Percentiles rank a stretch among this genome's conserved stretches.
Evolutionary conservation across 2,329 filamentous ascomycete species (phyloP).

Genomic region (Colletotrichum camelliae): DNA sequence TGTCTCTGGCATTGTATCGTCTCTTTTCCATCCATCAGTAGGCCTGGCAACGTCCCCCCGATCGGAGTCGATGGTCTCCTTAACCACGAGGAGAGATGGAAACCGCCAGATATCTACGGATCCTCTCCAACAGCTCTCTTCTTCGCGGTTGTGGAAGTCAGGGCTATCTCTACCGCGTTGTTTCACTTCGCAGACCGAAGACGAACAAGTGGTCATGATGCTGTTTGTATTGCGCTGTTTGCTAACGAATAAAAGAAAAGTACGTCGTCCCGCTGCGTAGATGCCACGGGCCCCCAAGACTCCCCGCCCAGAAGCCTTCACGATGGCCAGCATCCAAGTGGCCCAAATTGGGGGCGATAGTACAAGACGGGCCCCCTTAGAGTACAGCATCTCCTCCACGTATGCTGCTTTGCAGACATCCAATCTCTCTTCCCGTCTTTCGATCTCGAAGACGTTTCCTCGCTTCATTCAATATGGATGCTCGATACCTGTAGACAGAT

Average conservation of each 20-base stretch:
- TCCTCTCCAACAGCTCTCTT: background rate
- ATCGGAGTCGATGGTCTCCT: background rate
- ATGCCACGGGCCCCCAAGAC: background rate
- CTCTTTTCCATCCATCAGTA: background rate
- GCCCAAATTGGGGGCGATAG: background rate
- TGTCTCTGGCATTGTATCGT: fast-evolving
- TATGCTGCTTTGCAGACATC: background rate
- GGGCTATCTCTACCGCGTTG: too few species aligned
- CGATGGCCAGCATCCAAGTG: background rate
- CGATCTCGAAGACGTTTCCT: background rate
- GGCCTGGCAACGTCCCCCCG: background rate
- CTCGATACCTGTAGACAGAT: background rate
- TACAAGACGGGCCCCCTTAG: background rate
- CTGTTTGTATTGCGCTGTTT: background rate
- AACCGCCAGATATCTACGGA: background rate
- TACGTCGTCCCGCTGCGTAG: background rate
- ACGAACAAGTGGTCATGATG: background rate
- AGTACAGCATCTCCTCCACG: background rate
- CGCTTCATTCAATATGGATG: background rate
- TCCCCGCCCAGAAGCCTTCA: background rate
- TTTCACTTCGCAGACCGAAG: background rate
- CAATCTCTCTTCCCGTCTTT: background rate
- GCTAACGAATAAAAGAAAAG: background rate
- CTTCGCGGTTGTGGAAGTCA: background rate
- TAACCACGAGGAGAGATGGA: too few species aligned